Base-by-base conservation (phyloP, 805 yeast species). In the fission yeast (Schizosaccharomyces pombe) region DNA sequence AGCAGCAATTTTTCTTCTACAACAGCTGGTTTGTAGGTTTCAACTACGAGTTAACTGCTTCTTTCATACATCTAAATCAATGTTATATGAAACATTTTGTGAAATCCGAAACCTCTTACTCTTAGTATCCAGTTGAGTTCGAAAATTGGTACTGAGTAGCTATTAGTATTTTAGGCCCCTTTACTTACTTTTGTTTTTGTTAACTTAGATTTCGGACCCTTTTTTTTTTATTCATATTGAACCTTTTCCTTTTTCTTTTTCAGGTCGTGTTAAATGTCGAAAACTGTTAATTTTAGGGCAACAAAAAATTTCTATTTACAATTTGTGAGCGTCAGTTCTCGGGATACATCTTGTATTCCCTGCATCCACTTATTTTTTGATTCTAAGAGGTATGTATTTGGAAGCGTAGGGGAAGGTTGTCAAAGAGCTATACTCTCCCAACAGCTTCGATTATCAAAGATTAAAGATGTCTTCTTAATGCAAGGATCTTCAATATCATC, bases 301-400 rank as follows among this genome's bases (percentile, higher is more conserved):
- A 43, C 28, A 1, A 43, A 26, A 22, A 43, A 19, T 24, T 43
- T 43, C 26, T 9, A 19, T n/a, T 16, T 43, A 2, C 49, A 43
- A n/a, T 43, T 43, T 43, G 19, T 43, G 26, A 22, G 30, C 9
- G 30, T 26, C 9, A 43, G 26, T 19, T 43, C 49, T n/a, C 49
- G 30, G 26, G 49, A 43, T 22, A 43, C 49, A 16, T 43, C 49
- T 22, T 16, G 14, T 24, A 43, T 43, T 26, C 49, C 49, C 14
- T 43, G 49, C 30, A 24, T 43, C 26, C 49, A 43, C 26, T n/a
- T 43, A 5, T 43, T 43, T 24, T 43, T 43, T 43, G 49, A 43
- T 22, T 43, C 49, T 26, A 43, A 43, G 11, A 9, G 49, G 26
- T 43, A 43, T 14, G 14, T 43, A 4, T 43, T 43, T 43, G 49